phyloP scores from a whole-genome alignment of 2,329 filamentous ascomycete genomes.

The Colletotrichum trifolii region DNA sequence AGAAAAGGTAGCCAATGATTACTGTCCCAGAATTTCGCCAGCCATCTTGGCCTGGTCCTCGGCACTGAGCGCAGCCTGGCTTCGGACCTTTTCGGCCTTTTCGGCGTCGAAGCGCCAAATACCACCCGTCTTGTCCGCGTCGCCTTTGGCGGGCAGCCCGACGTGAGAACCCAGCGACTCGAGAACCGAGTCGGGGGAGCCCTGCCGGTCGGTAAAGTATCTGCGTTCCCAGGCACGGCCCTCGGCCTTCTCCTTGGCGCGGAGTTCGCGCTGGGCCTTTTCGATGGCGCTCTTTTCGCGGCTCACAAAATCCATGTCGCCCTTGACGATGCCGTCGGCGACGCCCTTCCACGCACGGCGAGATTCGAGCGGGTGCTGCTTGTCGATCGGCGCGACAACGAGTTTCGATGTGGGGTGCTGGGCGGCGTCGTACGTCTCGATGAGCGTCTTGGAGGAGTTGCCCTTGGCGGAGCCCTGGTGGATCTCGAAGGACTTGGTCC shows the following conservation, averaged over 20 bases:
- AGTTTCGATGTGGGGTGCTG: conserved; percentile 73
- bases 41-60: conserved; percentile 66
- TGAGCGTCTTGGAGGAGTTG: conserved; percentile 57
- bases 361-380: conserved; percentile 89
- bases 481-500: conserved; percentile 86
- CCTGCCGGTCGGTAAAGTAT: conserved; percentile 76
- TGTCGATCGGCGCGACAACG: conserved; percentile 75
- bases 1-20: not conserved
- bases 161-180: conserved; percentile 56
- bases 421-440: conserved; percentile 72
- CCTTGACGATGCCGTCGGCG: conserved; percentile 79
- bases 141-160: conserved; percentile 62
- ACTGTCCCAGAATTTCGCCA: conserved; percentile 49
- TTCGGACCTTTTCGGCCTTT: conserved; percentile 71
- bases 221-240: conserved; percentile 82
- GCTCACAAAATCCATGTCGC: conserved; percentile 85
- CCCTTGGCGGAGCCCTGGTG: conserved; percentile 71
- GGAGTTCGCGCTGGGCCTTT: conserved; percentile 81
- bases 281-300: conserved; percentile 90
- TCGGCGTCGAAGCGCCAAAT: conserved; percentile 68
- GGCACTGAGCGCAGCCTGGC: conserved; percentile 56
- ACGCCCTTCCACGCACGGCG: conserved; percentile 90
- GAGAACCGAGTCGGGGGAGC: conserved; percentile 56
- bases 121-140: conserved; percentile 70
- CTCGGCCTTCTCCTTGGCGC: conserved; percentile 80